Evolutionary conservation across 2,329 filamentous ascomycete genomes (phyloP).

Genomic region (Monosporascus ibericus): DNA sequence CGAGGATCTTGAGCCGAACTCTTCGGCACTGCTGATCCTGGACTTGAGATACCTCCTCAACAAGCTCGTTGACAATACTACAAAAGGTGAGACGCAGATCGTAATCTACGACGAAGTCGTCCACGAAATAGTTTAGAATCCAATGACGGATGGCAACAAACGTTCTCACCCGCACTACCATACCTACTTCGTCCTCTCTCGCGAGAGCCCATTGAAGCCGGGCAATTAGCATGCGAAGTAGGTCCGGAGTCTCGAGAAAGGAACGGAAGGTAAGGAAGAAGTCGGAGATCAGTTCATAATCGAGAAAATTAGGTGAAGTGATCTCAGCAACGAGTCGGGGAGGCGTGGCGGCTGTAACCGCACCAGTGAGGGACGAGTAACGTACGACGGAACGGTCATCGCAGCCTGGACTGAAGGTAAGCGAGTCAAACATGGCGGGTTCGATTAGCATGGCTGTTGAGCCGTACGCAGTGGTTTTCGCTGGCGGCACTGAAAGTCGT

Average conservation of each 20-base stretch:
- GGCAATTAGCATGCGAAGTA: slow-evolving; percentile 79
- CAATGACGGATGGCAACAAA: slow-evolving; percentile 95
- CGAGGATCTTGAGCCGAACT: slow-evolving; percentile 73
- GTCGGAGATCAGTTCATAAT: slow-evolving; percentile 94
- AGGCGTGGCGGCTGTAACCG: slow-evolving; percentile 84
- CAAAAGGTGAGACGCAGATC: slow-evolving; percentile 74
- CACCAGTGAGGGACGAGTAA: slow-evolving; percentile 63
- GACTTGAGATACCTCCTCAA: slow-evolving; percentile 43
- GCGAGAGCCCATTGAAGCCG: slow-evolving; percentile 81
- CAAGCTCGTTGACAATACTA: slow-evolving; percentile 66
- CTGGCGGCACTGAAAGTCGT: slow-evolving; percentile 31
- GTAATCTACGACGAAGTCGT: slow-evolving; percentile 81
- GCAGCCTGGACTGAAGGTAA: slow-evolving; percentile 71
- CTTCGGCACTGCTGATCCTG: slow-evolving; percentile 36
- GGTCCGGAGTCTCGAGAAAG: slow-evolving; percentile 70
- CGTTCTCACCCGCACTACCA: slow-evolving; percentile 89
- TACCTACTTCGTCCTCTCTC: slow-evolving; percentile 74
- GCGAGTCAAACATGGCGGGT: slow-evolving; percentile 73
- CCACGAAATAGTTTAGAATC: slow-evolving; percentile 96
- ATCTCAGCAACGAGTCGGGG: slow-evolving; percentile 91
- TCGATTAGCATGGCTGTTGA: slow-evolving; percentile 50
- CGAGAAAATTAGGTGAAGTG: slow-evolving; percentile 89
- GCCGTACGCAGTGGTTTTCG: slow-evolving; percentile 38
- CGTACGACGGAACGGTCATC: slow-evolving; percentile 79
- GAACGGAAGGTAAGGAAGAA: slow-evolving; percentile 94